A percentile compares a stretch with the other conserved stretches of the same genome.
These are phyloP conservation scores for Cicer cuneatum DNA, from an alignment of 306 rosid species.

Conservation along the genomic window DNA sequence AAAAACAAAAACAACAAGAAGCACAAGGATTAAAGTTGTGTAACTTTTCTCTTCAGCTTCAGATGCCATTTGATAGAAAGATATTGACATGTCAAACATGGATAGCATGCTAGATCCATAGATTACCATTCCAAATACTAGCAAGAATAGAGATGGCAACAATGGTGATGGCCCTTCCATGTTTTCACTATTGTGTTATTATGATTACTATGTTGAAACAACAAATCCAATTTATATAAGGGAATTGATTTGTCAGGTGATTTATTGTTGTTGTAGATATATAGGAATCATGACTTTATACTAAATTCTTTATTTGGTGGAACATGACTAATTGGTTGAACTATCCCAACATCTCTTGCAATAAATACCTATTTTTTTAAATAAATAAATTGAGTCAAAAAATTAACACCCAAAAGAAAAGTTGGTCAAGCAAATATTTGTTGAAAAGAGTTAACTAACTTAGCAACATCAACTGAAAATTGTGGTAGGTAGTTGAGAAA, in stretches of 20 bases:
- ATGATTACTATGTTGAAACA: conserved; percentile 7
- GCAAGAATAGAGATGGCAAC: conserved; percentile 62
- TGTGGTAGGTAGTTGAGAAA: neutral
- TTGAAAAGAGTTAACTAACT: conserved; percentile 6
- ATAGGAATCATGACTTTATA: conserved; percentile 34
- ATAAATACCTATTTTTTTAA: neutral
- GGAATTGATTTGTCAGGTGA: neutral
- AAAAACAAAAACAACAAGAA: conserved; percentile 45
- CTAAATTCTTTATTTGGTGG: conserved; percentile 35
- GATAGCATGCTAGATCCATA: conserved; percentile 53
- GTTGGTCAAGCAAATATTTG: too few species aligned
- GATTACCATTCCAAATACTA: conserved; percentile 58
- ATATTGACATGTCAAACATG: conserved; percentile 45
- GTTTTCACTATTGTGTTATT: conserved; percentile 1
- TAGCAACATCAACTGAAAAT: neutral
- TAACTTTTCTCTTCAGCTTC: conserved; percentile 43
- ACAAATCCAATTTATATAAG: conserved; percentile 29
- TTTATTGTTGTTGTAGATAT: conserved; percentile 34
- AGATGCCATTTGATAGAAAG: conserved; percentile 42
- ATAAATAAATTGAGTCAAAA: neutral
- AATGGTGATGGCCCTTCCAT: conserved; percentile 86
- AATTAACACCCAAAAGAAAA: too few species aligned
- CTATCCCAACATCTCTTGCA: conserved; percentile 50
- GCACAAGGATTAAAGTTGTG: conserved; percentile 19
- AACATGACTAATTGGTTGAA: conserved; percentile 40